Base-by-base conservation (phyloP, 2,329 filamentous ascomycete genomes). In the Nigrospora oryzae region DNA sequence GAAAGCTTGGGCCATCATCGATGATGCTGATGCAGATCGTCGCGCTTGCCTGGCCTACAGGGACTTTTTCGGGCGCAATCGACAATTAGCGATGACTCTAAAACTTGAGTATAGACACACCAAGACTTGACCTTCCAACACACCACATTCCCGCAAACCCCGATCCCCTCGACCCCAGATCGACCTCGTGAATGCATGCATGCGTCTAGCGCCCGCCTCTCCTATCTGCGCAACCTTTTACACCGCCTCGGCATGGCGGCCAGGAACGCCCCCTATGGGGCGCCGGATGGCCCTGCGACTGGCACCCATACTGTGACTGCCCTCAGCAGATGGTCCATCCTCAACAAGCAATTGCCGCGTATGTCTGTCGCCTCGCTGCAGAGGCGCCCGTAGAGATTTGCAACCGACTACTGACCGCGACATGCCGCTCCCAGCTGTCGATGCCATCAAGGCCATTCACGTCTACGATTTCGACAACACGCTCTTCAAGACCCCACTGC, bases 391-490 rank as follows among this genome's bases (percentile, higher is more conserved):
- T 46, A 45, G 8, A 17, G 5, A 4, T 14, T 17, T 4, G 17
- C 11, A 32, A 28, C 14, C 8, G 10, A 33, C 40, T 42, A 36
- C 28, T 28, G 23, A 28, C 23, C 23, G 45, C 48, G 52, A 38
- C 55, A 42, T 19, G 44, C 7, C 11, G 15, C 13, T 12, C 44
- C 40, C 52, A 78, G 77, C 79, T 31, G 73, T 81, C 11, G 73
- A 84, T 36, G 72, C 79, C 45, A 84, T 97, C 65, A 88, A 80
- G 61, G 69, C 81, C 10, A 81, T 98, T 43, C 91, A 97, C 61
- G 78, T 98, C 54, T 97, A 97, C 69, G 93, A 98, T 64, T 98
- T 97, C 64, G 93, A 98, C 66, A 97, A 98, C 60, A 97, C 91
- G 34, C 69, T 98, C 40, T 98, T 98, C 70, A 82, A 84, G 56